A percentile compares a stretch with the other conserved stretches of the same genome.
Conservation (phyloP, 768 basidiomycete genomes). For the Austroboletus eburneus region DNA sequence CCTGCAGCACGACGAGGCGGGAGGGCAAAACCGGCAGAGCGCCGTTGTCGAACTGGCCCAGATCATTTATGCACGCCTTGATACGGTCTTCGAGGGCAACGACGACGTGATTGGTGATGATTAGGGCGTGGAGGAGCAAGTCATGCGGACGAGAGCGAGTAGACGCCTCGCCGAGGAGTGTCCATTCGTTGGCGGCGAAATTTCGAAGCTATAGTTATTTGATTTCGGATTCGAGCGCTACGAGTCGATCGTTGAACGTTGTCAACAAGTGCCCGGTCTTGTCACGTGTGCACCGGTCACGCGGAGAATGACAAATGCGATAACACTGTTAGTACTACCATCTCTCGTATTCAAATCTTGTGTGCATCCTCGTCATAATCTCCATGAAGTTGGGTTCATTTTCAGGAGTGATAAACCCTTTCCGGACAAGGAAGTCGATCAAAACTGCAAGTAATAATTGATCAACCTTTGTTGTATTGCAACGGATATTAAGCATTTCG, state of each 20-base stretch:
- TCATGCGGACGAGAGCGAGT: constrained; percentile 84
- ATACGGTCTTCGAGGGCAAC: constrained; percentile 83
- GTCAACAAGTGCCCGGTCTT: no score
- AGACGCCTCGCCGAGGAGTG: constrained; percentile 85
- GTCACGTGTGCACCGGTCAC: no score
- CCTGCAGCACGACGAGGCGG: constrained; percentile 81
- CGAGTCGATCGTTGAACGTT: no score
- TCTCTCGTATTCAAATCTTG: constrained; percentile 58
- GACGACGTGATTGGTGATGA: constrained; percentile 86
- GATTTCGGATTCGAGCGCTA: constrained; percentile 74
- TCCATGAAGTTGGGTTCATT: constrained; percentile 81
- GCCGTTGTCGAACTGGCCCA: constrained; percentile 79
- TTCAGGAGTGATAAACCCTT: constrained; percentile 82
- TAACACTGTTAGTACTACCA: constrained; percentile 34
- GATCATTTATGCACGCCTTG: constrained; percentile 87
- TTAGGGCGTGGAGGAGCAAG: constrained; percentile 77
- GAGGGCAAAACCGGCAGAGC: constrained; percentile 91
- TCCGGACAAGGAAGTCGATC: constrained; percentile 85
- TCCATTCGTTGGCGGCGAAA: constrained; percentile 88
- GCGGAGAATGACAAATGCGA: no score
- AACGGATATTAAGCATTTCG: no score
- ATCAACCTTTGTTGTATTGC: no score
- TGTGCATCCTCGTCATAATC: constrained; percentile 71
- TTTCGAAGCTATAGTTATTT: constrained; percentile 80
- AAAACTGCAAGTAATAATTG: constrained; percentile 59